Base-by-base conservation (phyloP, 2,329 filamentous ascomycete genomes). In the Pseudogymnoascus verrucosus region DNA sequence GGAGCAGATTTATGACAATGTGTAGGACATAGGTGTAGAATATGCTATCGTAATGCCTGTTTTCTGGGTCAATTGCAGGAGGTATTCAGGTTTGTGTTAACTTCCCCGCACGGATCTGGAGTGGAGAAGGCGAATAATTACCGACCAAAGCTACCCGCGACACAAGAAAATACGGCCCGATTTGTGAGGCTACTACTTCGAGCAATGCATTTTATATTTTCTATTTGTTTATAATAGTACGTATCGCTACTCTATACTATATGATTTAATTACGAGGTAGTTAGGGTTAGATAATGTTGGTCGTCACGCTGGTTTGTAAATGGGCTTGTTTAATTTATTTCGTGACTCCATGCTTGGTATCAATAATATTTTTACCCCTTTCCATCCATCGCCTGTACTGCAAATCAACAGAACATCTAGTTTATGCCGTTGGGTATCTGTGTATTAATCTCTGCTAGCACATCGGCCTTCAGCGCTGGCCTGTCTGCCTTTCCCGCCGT, bases 401-500 rank as follows among this genome's bases (percentile, higher is more conserved):
- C 12, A 21, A 21, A 36, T 14, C 11, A 60, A 3, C 12, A 60
- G 12, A 47, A 47, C 12, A 6, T n/a, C 42, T 47, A 47, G 1
- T 26, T 26, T 47, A 21, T 47, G 16, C 60, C 51, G 26, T 63
- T 63, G 10, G 51, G 54, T 39, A 62, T 63, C 26, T 59, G 54
- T 16, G 62, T 61, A 23, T 61, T 63, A 4, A 62, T 63, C 51
- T 61, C 62, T 31, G 62, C 62, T 14, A 67, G 62, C 21, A 42
- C 60, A 39, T 69, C 69, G 14, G 62, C 67, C 47, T 70, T 70
- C 54, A 71, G 61, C 2, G 68, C 69, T 10, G 69, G 69, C 28
- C 69, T 65, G 47, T 70, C 68, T 12, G 69, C 67, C 40, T 69
- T 71, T 40, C 69, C 69, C 23, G 69, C 69, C 14, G 68, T 71